These are phyloP conservation scores for Ophiosphaerella herpotricha DNA, from an alignment of 2,329 filamentous ascomycete genomes.

Conservation along the genomic window DNA sequence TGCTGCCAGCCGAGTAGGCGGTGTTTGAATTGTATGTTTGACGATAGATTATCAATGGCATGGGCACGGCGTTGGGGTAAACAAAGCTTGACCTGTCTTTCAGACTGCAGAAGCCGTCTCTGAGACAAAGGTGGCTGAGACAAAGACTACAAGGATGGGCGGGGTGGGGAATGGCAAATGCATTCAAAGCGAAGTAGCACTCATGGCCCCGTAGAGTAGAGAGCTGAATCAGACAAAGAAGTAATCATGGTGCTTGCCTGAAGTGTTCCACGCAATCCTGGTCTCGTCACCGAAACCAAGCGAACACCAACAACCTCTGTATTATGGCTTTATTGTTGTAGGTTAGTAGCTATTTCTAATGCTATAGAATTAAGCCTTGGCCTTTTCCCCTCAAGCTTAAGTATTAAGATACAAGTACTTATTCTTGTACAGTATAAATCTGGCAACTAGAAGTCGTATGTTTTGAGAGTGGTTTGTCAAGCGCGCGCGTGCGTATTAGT, in stretches of 20 bases:
- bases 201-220: constrained; percentile 26
- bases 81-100: constrained; percentile 21
- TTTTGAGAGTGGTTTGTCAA: no score
- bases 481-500: no score
- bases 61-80: constrained; percentile 46
- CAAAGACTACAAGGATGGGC: constrained; percentile 12
- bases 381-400: no score
- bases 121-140: constrained; percentile 3
- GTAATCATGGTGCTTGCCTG: constrained; percentile 17
- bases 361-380: no score
- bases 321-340: background rate
- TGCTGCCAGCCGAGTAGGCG: constrained; percentile 60
- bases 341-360: no score
- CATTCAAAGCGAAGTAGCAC: constrained; percentile 20
- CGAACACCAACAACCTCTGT: no score
- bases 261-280: constrained; percentile 1
- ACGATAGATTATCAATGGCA: constrained; percentile 42
- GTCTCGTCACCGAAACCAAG: no score
- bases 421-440: no score
- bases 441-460: no score
- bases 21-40: constrained; percentile 23
- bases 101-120: constrained; percentile 19
- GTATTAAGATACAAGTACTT: no score
- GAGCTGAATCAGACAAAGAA: constrained; percentile 35
- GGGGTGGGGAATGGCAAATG: constrained; percentile 6